These are phyloP conservation scores for Acacia melanoxylon DNA, from an alignment of 306 rosid genomes.

Conservation along the genomic window DNA sequence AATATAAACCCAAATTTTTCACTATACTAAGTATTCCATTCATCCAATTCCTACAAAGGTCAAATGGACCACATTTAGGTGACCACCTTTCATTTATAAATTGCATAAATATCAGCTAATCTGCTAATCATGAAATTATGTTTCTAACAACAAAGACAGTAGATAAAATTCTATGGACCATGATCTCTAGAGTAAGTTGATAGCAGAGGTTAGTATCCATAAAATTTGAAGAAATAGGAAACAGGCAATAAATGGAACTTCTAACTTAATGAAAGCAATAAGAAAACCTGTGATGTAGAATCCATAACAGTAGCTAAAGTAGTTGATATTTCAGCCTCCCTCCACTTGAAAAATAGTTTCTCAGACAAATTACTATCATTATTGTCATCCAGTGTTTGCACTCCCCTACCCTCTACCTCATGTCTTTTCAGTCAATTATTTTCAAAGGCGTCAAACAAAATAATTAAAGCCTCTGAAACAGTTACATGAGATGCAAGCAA, in stretches of 20 bases:
- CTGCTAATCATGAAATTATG: background rate
- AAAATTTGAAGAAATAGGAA: slow-evolving; percentile 6
- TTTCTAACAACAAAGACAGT: background rate
- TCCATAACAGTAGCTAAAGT: slow-evolving; percentile 78
- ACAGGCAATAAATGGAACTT: background rate
- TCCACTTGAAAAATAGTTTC: slow-evolving; percentile 67
- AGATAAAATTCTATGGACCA: background rate
- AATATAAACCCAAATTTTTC: no score
- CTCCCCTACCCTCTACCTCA: background rate
- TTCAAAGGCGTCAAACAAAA: background rate
- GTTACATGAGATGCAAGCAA: background rate
- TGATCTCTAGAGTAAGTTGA: slow-evolving; percentile 2
- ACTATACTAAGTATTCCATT: no score
- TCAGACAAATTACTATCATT: slow-evolving; percentile 18
- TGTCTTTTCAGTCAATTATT: background rate
- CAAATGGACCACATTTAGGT: slow-evolving; percentile 16
- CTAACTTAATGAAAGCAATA: slow-evolving; percentile 15
- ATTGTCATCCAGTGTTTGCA: background rate
- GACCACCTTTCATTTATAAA: slow-evolving; percentile 12
- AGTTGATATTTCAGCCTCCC: slow-evolving; percentile 88
- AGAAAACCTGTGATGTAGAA: slow-evolving; percentile 68
- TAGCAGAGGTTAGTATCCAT: slow-evolving; percentile 4
- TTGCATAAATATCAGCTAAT: background rate
- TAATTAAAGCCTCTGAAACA: background rate
- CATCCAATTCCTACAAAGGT: slow-evolving; percentile 60